Base-by-base conservation (phyloP, 129 eudicot genomes). In the Flaveria bidentis region DNA sequence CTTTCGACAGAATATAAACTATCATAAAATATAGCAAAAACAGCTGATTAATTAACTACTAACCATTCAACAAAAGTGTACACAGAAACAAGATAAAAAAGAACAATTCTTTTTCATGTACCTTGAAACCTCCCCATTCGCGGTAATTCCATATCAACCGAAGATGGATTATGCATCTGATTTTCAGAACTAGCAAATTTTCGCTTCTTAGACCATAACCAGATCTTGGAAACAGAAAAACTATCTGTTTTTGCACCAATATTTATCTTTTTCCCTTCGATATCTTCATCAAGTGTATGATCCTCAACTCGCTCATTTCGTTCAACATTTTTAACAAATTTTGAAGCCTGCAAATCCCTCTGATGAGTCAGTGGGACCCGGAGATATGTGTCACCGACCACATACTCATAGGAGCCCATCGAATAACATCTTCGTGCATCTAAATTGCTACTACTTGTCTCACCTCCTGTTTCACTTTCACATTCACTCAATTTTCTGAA, bases 241-340 rank as follows among this genome's bases (percentile, higher is more conserved):
- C 68, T 62, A 41, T 67, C 71, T 0, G 71, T 67, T 67, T 67
- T 67, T 9, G 33, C 52, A n/a, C 71, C 30, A 67, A 67, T 67
- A 67, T 67, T 67, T n/a, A 67, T 67, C 71, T 41, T 67, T 67
- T 67, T 67, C 9, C 71, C 71, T 36, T 67, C 71, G 2, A 67
- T 18, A 67, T 41, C 71, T 67, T 67, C 71, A 66, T 39, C 71
- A 67, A 41, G 28, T 1, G 71, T 67, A 41, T 2, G 71, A 67
- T 67, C 71, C 26, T 67, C 52, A 41, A 67, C 17, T 41, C 52
- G 51, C 51, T 17, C 49, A 41, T 41, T 67, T 67, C 9, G 28
- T 67, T 41, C 30, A 67, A 67, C 51, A 67, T 67, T 67, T 20
- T 67, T 30, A 9, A 67, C 53, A 44, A 44, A 41, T 14, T 44